Conservation (phyloP, 768 basidiomycete species). For the Chalciporus pseudorubinellus region DNA sequence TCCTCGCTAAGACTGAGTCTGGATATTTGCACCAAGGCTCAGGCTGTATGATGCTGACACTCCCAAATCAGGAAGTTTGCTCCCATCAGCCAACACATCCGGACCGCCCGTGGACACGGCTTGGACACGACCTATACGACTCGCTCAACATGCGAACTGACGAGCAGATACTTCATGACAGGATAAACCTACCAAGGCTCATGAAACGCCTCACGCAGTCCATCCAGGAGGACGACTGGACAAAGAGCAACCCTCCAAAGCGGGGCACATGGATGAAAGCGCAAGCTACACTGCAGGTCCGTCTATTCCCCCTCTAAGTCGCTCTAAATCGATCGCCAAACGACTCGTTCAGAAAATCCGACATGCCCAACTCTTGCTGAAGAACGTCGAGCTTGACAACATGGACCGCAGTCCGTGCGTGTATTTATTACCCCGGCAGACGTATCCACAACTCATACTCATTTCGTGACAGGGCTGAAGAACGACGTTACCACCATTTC, state of each 20-base stretch:
- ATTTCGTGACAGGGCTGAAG: conserved; percentile 35
- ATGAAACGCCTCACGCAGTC: conserved; percentile 60
- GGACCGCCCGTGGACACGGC: background rate
- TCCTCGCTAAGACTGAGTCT: background rate
- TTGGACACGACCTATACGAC: conserved; percentile 2
- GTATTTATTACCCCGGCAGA: background rate
- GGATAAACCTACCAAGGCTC: conserved; percentile 64
- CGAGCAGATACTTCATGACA: conserved; percentile 49
- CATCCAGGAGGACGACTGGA: conserved; percentile 38
- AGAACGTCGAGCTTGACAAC: conserved; percentile 54
- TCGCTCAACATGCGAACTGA: conserved; percentile 26
- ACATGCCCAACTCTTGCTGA: conserved; percentile 54
- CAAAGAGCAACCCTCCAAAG: conserved; percentile 20
- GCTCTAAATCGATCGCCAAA: background rate
- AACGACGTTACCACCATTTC: conserved; percentile 45
- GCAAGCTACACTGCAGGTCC: conserved; percentile 55
- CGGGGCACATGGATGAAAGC: conserved; percentile 53
- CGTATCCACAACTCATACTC: background rate
- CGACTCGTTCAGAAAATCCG: conserved; percentile 41
- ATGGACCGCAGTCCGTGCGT: conserved; percentile 45
- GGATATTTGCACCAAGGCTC: conserved; percentile 1
- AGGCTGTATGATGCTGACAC: conserved; percentile 6
- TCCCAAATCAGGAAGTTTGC: conserved; percentile 18
- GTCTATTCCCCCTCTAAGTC: conserved; percentile 4
- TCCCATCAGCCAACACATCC: conserved; percentile 19